Conservation (phyloP, 345 rosid genomes). For the Passiflora organensis region DNA sequence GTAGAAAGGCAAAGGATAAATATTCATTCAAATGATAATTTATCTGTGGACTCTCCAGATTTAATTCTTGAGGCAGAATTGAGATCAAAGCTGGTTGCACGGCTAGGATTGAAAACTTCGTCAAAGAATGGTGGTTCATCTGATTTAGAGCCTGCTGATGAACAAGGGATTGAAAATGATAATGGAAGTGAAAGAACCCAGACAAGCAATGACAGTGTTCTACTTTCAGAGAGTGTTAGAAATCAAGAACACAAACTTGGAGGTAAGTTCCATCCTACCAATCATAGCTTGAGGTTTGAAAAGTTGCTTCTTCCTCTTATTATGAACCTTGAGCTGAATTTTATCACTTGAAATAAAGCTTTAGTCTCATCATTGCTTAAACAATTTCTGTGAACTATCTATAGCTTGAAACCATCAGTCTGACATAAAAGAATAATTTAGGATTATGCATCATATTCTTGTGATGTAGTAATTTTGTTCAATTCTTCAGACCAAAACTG, state of each 20-base stretch:
- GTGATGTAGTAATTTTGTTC: no score
- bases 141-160: conserved; percentile 37
- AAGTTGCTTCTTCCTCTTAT: no score
- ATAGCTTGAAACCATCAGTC: no score
- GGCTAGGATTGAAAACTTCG: conserved; percentile 43
- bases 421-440: no score
- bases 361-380: no score
- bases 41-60: conserved; percentile 36
- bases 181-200: conserved; percentile 60
- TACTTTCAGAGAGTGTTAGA: conserved; percentile 38
- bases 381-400: no score
- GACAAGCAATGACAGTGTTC: conserved; percentile 41
- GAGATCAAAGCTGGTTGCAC: conserved; percentile 77
- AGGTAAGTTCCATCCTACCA: conserved; percentile 36
- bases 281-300: no score
- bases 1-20: conserved; percentile 25
- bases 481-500: no score
- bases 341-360: no score
- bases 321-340: no score
- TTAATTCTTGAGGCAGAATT: conserved; percentile 75
- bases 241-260: conserved; percentile 32
- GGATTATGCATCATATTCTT: no score
- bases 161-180: conserved; percentile 46
- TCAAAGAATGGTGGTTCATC: conserved; percentile 39
- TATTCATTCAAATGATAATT: conserved; percentile 13